Conservation (phyloP, 768 basidiomycete species). For the Termitomyces sp. region DNA sequence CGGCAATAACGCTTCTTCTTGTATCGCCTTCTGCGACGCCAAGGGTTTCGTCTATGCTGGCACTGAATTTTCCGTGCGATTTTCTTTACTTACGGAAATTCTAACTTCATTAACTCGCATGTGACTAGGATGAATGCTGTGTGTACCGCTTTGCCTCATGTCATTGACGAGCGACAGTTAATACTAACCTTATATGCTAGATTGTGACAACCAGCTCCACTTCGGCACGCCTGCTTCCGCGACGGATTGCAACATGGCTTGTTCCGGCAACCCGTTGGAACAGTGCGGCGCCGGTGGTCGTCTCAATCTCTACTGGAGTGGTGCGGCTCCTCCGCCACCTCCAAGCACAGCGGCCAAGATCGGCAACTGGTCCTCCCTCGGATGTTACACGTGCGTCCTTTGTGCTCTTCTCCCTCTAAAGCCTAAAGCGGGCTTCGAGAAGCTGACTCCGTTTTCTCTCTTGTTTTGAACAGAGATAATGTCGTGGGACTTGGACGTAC, state of each 20-base stretch:
- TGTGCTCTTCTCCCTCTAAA: constrained; percentile 4
- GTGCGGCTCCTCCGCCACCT: constrained; percentile 45
- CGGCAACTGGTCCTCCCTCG: constrained; percentile 64
- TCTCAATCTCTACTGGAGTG: constrained; percentile 63
- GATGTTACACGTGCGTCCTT: constrained; percentile 61
- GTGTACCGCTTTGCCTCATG: constrained; percentile 11
- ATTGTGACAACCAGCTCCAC: constrained; percentile 55
- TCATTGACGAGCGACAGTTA: not conserved
- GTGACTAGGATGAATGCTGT: constrained; percentile 47
- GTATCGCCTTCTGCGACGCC: constrained; percentile 42
- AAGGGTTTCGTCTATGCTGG: constrained; percentile 59
- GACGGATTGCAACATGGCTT: constrained; percentile 57
- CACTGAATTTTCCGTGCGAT: constrained; percentile 45
- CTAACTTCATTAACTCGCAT: not conserved
- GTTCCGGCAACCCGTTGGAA: constrained; percentile 53
- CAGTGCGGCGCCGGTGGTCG: constrained; percentile 55
- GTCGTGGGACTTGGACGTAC: constrained; percentile 36
- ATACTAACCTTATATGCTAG: constrained; percentile 25
- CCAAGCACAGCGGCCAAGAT: constrained; percentile 49
- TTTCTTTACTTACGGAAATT: not conserved
- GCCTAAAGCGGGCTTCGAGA: constrained; percentile 18
- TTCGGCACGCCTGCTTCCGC: constrained; percentile 37
- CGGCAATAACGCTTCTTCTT: constrained; percentile 56
- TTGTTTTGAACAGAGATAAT: constrained; percentile 30
- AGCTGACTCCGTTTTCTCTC: constrained; percentile 37